Percentiles rank a stretch among this genome's conserved stretches.
Evolutionary conservation across 2,329 filamentous ascomycete genomes (phyloP).

Genomic region (Huntiella bhutanensis): DNA sequence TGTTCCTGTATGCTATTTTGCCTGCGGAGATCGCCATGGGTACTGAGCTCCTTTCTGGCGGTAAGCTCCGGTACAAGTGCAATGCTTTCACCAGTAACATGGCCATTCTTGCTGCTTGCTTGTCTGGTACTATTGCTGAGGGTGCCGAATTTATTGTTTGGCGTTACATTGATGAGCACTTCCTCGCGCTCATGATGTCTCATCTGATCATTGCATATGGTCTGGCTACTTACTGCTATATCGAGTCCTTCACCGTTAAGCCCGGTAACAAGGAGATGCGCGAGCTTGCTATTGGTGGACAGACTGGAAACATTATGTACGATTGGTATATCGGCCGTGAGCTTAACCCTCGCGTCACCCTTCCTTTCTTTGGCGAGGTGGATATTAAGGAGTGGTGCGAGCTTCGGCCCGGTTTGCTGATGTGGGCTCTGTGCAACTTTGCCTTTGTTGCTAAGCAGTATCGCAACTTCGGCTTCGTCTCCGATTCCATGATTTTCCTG

Average conservation of each 20-base stretch:
- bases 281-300: slow-evolving; percentile 64
- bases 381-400: slow-evolving; percentile 86
- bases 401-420: slow-evolving; percentile 76
- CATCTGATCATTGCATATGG: slow-evolving; percentile 60
- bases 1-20: slow-evolving; percentile 56
- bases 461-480: slow-evolving; percentile 61
- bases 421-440: slow-evolving; percentile 72
- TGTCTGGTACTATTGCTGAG: slow-evolving; percentile 54
- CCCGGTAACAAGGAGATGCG: slow-evolving; percentile 52
- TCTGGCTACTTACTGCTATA: slow-evolving; percentile 62
- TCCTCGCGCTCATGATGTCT: slow-evolving; percentile 64
- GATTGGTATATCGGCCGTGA: slow-evolving; percentile 96
- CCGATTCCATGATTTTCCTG: slow-evolving; percentile 69
- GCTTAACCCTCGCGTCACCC: slow-evolving; percentile 66
- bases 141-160: slow-evolving; percentile 74
- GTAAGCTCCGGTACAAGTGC: slow-evolving; percentile 64
- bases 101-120: slow-evolving; percentile 50
- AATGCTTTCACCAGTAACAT: slow-evolving; percentile 61
- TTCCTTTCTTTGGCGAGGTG: slow-evolving; percentile 66
- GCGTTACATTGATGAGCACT: slow-evolving; percentile 87
- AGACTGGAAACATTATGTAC: slow-evolving; percentile 70
- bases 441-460: slow-evolving; percentile 79
- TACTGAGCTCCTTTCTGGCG: slow-evolving; percentile 48
- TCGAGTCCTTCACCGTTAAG: slow-evolving; percentile 65
- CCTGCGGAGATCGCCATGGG: slow-evolving; percentile 58